These are phyloP conservation scores for Chytriomyces sp. DNA, from an alignment of 192 early-diverging fungal genomes.

Conservation along the genomic window DNA sequence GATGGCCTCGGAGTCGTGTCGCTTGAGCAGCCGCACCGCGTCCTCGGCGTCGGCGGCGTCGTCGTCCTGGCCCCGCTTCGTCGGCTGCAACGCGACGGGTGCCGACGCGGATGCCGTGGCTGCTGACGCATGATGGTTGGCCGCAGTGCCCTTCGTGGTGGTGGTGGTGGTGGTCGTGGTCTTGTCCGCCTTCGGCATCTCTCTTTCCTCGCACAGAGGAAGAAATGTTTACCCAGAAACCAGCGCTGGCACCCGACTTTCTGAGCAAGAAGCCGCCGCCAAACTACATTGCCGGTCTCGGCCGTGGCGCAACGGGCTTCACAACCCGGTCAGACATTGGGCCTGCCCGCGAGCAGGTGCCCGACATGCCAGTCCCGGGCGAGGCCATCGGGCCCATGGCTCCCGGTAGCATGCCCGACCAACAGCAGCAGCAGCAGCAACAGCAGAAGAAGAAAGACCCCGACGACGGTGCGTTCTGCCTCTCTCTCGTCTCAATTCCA, in stretches of 20 bases:
- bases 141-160: no score
- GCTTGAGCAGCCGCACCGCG: background rate
- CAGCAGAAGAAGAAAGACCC: constrained; percentile 35
- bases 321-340: constrained; percentile 98
- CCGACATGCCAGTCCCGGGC: constrained; percentile 20
- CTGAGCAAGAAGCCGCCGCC: constrained; percentile 90
- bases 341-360: constrained; percentile 78
- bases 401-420: background rate
- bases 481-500: background rate
- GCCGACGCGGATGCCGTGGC: no score
- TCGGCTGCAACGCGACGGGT: no score
- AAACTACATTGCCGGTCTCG: constrained; percentile 96
- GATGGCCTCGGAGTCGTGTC: constrained; percentile 4
- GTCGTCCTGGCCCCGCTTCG: no score
- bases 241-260: constrained; percentile 69
- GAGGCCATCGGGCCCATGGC: constrained; percentile 16
- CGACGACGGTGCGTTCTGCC: constrained; percentile 16
- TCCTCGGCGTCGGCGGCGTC: background rate
- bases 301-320: constrained; percentile 95
- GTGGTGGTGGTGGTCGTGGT: no score
- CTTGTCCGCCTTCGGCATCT: background rate
- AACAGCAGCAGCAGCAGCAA: constrained; percentile 31
- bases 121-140: no score
- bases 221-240: constrained; percentile 8
- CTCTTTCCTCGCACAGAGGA: background rate